Conservation (phyloP, 2,329 filamentous ascomycete species). For the Tolypocladium paradoxum region DNA sequence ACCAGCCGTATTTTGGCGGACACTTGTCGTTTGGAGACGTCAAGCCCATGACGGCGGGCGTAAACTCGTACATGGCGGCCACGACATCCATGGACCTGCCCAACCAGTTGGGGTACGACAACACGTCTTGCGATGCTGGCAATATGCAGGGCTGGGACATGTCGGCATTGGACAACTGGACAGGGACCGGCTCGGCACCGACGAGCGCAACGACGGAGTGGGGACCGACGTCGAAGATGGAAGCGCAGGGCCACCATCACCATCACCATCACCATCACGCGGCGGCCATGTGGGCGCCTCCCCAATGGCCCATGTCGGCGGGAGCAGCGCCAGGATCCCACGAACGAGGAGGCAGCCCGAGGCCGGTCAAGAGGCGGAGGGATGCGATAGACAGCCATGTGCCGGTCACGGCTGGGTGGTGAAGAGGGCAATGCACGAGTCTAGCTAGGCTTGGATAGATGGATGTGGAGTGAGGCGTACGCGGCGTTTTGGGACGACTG, state of each 20-base stretch:
- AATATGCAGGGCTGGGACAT: constrained; percentile 27
- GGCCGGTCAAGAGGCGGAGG: constrained; percentile 26
- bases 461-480: background rate
- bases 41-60: constrained; percentile 20
- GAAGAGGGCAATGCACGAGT: background rate
- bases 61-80: constrained; percentile 18
- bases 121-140: constrained; percentile 17
- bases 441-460: background rate
- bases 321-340: constrained; percentile 12
- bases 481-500: background rate
- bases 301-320: constrained; percentile 21
- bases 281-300: constrained; percentile 23
- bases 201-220: constrained; percentile 19
- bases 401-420: constrained; percentile 22
- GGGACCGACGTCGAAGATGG: constrained; percentile 20
- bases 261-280: constrained; percentile 6
- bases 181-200: constrained; percentile 10
- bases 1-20: constrained; percentile 21
- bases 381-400: constrained; percentile 21
- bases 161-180: constrained; percentile 23
- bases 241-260: constrained; percentile 9
- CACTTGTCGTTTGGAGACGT: constrained; percentile 20
- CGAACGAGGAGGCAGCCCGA: constrained; percentile 23
- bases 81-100: constrained; percentile 20
- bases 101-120: constrained; percentile 23